These are phyloP conservation scores for Exophiala aquamarina DNA, from an alignment of 2,329 filamentous ascomycete species.

Conservation along the genomic window DNA sequence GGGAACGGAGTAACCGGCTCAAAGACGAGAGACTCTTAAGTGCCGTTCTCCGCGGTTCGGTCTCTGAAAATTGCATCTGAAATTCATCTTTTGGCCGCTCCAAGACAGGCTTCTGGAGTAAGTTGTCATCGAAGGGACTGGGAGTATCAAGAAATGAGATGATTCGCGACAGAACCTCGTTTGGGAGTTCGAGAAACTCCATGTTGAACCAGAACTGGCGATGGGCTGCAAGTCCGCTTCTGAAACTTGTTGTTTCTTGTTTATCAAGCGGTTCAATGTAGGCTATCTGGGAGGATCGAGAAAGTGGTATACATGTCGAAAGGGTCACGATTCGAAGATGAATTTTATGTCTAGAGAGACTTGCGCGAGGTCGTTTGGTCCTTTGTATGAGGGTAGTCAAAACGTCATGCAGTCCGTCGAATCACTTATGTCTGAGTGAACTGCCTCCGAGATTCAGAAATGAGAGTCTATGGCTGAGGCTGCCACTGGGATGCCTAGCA, in stretches of 20 bases:
- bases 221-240: neutral
- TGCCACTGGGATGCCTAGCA: neutral
- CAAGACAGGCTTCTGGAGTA: conserved; percentile 52
- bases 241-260: neutral
- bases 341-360: no score
- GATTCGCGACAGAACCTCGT: conserved; percentile 61
- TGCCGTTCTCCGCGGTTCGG: neutral
- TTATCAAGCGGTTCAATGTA: neutral
- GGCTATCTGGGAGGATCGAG: no score
- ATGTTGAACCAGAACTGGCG: neutral
- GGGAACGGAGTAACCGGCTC: conserved; percentile 53
- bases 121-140: conserved; percentile 33
- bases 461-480: neutral
- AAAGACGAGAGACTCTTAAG: conserved; percentile 60
- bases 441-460: neutral
- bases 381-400: no score
- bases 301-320: no score
- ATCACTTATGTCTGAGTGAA: no score
- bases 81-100: conserved; percentile 36
- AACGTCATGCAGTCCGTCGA: no score
- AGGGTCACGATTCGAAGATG: no score
- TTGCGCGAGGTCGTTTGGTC: no score
- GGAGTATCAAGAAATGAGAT: conserved; percentile 53
- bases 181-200: conserved; percentile 48
- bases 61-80: neutral